Evolutionary conservation across 2,329 filamentous ascomycete genomes (phyloP).

Genomic region (Helotiales sp.): DNA sequence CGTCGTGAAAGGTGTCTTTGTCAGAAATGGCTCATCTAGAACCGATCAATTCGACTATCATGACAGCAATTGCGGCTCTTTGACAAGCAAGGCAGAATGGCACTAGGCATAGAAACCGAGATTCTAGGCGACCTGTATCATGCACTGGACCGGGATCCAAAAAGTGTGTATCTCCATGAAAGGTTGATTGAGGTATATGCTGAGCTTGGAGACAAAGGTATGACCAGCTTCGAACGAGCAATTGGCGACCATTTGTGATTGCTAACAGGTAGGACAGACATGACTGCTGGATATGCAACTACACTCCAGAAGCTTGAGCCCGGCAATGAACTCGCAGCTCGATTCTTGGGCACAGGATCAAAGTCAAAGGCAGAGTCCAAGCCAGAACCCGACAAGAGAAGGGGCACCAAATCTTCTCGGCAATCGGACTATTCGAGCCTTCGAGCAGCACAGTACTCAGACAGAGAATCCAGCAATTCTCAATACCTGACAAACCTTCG

Average conservation of each 20-base stretch:
- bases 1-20: not conserved
- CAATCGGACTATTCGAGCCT: not conserved
- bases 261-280: not conserved
- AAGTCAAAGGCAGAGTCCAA: not conserved
- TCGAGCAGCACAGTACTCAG: not conserved
- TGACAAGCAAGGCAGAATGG: not conserved
- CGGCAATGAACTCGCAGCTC: not conserved
- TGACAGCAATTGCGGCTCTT: not conserved
- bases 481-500: not conserved
- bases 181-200: constrained; percentile 4
- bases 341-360: not conserved
- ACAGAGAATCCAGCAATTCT: not conserved
- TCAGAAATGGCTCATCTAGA: not conserved
- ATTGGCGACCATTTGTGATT: no score
- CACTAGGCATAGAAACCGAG: not conserved
- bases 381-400: not conserved
- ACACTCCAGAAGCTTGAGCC: constrained; percentile 2
- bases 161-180: constrained; percentile 2
- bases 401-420: not conserved
- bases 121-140: constrained; percentile 2
- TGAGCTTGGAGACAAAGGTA: constrained; percentile 7
- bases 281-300: constrained; percentile 1
- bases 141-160: constrained; percentile 3
- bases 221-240: not conserved
- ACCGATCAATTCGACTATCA: not conserved